Evolutionary conservation across 2,329 filamentous ascomycete species (phyloP), one percentile per base, ranked within the genome.

Genomic region (Dothistroma pini): DNA sequence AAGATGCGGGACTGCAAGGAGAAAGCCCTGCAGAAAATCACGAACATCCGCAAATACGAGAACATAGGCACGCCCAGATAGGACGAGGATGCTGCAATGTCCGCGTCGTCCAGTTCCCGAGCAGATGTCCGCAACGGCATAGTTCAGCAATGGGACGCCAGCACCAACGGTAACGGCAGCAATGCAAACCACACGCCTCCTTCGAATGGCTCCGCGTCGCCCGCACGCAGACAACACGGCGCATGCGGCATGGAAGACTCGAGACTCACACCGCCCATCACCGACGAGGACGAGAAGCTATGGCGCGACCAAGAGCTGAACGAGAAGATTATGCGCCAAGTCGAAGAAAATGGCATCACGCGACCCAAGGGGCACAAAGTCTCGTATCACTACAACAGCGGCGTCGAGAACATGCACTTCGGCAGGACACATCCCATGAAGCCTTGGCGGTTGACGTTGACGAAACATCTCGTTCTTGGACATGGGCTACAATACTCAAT

Each of bases 381-480:
- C 52, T 97, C 93, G 10, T 97, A 93, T 77, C 95, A 99, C 75
- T 91, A 92, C 78, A 97, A 97, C 71, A 90, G 93, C 1, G 87
- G 91, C 62, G 96, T 97, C 74, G 95, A 99, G 78, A 89, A 90
- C 73, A 93, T 97, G 77, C 95, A 99, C 76, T 99, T 99, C 75
- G 95, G 95, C 67, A 89, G 91, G 78, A 93, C 91, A 10, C 95
- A 99, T 80, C 95, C 95, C 21, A 99, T 99, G 95, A 99, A 99
- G 76, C 95, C 95, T 61, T 97, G 95, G 93, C 90, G 95, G 38
- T 80, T 99, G 66, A 97, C 93, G 16, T 83, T 99, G 58, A 96
- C 95, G 59, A 97, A 99, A 76, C 91, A 95, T 70, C 85, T 99
- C 52, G 91, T 99, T 65, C 88, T 96, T 73, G 89, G 91, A 1